Conservation (phyloP, 345 rosid genomes). For the Gynandropsis gynandra region DNA sequence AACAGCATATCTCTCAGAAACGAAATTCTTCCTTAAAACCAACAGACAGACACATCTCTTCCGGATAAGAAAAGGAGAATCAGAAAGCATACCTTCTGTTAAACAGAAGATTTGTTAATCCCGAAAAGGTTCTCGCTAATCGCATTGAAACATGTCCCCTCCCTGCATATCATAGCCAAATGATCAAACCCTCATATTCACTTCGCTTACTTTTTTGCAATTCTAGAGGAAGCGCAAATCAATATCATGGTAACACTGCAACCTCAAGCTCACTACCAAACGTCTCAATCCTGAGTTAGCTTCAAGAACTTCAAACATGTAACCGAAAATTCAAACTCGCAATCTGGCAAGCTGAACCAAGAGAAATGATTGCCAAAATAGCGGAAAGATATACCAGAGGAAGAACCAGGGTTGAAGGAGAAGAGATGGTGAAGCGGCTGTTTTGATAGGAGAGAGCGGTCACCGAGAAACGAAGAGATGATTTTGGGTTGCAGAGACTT, state of each 20-base stretch:
- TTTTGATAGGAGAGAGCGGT: constrained; percentile 35
- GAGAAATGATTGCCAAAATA: neutral
- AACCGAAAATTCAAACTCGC: constrained; percentile 5
- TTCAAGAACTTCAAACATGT: neutral
- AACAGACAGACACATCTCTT: neutral
- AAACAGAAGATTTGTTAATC: constrained; percentile 58
- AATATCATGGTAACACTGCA: neutral
- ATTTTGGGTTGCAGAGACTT: constrained; percentile 52
- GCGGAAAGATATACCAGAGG: neutral
- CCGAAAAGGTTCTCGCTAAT: constrained; percentile 49
- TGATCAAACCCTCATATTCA: neutral
- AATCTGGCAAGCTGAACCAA: constrained; percentile 3
- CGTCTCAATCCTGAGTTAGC: neutral
- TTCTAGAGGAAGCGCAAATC: neutral
- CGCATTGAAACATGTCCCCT: constrained; percentile 55
- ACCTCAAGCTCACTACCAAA: constrained; percentile 1
- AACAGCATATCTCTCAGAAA: neutral
- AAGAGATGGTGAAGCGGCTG: constrained; percentile 47
- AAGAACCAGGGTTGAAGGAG: constrained; percentile 42
- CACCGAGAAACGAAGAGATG: constrained; percentile 54
- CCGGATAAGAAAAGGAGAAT: neutral
- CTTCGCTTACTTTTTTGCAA: neutral
- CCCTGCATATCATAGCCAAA: constrained; percentile 30
- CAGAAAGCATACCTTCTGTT: constrained; percentile 50
- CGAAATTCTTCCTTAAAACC: neutral